A percentile compares a stretch with the other conserved stretches of the same genome.
Conservation (phyloP, 192 early-diverging fungal genomes). For the Backusella parvicylindrica region DNA sequence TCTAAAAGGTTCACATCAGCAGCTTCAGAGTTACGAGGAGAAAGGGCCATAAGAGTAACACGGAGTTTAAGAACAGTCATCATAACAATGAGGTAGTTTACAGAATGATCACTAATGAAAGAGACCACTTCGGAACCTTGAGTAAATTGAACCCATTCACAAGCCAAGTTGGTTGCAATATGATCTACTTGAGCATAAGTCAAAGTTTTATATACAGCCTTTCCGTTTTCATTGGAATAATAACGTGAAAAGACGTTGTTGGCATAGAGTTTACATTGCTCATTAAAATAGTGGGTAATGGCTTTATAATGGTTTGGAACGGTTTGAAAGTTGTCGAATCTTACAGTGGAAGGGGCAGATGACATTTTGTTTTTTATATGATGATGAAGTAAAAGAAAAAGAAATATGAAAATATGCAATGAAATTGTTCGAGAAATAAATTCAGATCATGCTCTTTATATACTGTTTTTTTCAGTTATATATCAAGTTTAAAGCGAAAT, state of each 20-base stretch:
- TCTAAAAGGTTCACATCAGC: constrained; percentile 6
- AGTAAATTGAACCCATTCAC: background rate
- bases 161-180: constrained; percentile 13
- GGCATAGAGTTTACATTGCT: background rate
- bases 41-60: background rate
- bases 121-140: background rate
- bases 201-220: background rate
- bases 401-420: background rate
- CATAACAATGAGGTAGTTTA: background rate
- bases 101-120: constrained; percentile 1
- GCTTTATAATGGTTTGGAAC: background rate
- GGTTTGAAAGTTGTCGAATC: background rate
- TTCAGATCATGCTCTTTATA: background rate
- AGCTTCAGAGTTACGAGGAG: constrained; percentile 17
- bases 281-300: background rate
- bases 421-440: background rate
- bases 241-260: background rate
- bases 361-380: background rate
- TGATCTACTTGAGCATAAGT: constrained; percentile 13
- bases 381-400: background rate
- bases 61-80: constrained; percentile 12
- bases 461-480: background rate
- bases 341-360: background rate
- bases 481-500: background rate
- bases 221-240: background rate